Conservation (phyloP, 176 grass and related monocot genomes). For the Chloris gayana region DNA sequence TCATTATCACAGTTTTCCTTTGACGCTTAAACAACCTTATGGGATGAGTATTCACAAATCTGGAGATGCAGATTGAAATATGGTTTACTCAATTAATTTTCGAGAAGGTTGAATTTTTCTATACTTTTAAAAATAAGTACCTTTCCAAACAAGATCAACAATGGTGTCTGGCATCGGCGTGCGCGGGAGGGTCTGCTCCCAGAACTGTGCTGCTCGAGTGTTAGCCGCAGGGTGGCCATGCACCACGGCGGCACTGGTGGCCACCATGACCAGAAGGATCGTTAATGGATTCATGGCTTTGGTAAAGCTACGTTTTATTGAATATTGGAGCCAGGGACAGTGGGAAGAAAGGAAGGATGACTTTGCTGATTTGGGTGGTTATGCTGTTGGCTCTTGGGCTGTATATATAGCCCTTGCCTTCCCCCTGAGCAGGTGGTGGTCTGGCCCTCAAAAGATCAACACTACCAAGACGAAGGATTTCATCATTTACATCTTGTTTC, state of each 20-base stretch:
- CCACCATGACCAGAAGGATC: neutral
- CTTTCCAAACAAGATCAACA: neutral
- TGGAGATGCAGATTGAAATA: neutral
- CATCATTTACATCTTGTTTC: too few relatives aligned
- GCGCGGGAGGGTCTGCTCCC: conserved; percentile 1
- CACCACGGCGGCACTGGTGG: neutral
- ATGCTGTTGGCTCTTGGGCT: neutral
- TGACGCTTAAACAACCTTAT: too few relatives aligned
- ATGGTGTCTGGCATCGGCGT: neutral
- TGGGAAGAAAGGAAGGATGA: neutral
- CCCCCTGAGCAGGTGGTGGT: too few relatives aligned
- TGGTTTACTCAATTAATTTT: neutral
- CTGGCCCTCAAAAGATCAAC: too few relatives aligned
- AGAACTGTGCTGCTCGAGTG: neutral
- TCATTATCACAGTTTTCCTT: too few relatives aligned
- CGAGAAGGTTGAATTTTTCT: too few relatives aligned
- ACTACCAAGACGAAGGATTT: too few relatives aligned
- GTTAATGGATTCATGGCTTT: neutral
- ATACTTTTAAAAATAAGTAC: neutral
- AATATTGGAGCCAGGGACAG: neutral
- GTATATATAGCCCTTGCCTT: neutral
- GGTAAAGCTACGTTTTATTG: neutral
- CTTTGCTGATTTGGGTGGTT: neutral
- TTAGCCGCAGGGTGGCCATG: neutral
- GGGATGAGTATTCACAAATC: too few relatives aligned